Base-by-base conservation (phyloP, 352 stramenopile species). In the Globisporangium cederbergense region DNA sequence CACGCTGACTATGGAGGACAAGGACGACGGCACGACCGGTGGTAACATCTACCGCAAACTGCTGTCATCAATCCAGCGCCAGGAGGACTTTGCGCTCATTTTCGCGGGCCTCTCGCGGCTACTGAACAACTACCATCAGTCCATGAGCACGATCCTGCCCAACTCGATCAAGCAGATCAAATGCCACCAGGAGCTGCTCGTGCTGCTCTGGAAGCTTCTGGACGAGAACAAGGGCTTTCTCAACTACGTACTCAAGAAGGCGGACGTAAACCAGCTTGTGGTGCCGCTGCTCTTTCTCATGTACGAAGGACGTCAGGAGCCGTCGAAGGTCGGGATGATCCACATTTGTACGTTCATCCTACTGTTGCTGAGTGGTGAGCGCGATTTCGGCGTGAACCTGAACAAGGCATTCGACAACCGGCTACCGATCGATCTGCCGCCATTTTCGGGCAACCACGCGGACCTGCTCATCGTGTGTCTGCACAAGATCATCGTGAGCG, bases 291-390 rank as follows among this genome's bases (percentile, higher is more conserved):
- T 96, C 1, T 96, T 95, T 63, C 74, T 96, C 38, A 96, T 96
- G 89, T 98, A 98, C 73, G 90, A 98, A 68, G 96, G 89, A 14
- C 83, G 96, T n/a, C 91, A 96, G 63, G 94, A 98, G 68, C 84
- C 91, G 46, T 93, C 93, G 18, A 97, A 97, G 64, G 86, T 96
- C 13, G 96, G 96, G 40, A 91, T 99, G 78, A 96, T 99, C 45
- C 96, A 99, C 75, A 98, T 99, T 60, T 99, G 97, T 68, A 99
- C 96, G 18, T 99, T 99, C 74, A 96, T 99, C 34, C 58, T 99
- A 49, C 75, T 99, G 43, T 91, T 99, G 63, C 76, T 99, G 13
- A 98, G 88, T 50, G 97, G 97, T 32, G 96, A 99, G 65, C 84
- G 97, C 45, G 91, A 96, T 62, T 99, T 99, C 83, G 96, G 96